These are phyloP conservation scores for Apocynum venetum DNA, from an alignment of 257 asterid genomes.

Conservation along the genomic window DNA sequence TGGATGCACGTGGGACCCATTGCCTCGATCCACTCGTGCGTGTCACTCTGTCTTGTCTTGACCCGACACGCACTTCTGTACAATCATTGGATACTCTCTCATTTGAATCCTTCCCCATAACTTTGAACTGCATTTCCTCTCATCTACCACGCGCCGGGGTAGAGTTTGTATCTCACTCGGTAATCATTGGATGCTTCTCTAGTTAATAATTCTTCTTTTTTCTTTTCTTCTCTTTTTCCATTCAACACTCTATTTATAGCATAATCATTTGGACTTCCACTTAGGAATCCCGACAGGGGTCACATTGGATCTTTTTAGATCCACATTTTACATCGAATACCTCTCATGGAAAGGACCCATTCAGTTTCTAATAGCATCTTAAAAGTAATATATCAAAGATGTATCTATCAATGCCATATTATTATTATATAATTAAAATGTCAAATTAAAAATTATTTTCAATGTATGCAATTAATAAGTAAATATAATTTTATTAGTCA, in stretches of 20 bases:
- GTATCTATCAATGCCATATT: too few relatives aligned
- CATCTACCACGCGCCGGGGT: background rate
- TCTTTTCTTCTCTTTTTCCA: background rate
- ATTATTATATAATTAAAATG: too few relatives aligned
- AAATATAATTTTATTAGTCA: too few relatives aligned
- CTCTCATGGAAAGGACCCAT: too few relatives aligned
- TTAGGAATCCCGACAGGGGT: background rate
- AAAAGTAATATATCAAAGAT: too few relatives aligned
- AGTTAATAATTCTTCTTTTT: background rate
- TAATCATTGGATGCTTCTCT: conserved; percentile 1
- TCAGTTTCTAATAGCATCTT: too few relatives aligned
- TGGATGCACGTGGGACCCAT: conserved; percentile 16
- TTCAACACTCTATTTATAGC: background rate
- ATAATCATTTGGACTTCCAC: background rate
- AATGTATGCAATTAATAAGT: too few relatives aligned
- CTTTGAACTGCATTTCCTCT: background rate
- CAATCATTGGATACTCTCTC: conserved; percentile 36
- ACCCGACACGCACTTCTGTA: conserved; percentile 29
- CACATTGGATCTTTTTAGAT: too few relatives aligned
- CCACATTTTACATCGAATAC: too few relatives aligned
- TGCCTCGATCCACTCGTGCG: conserved; percentile 26
- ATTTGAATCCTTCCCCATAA: conserved; percentile 9
- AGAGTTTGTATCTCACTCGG: background rate
- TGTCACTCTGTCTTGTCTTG: conserved; percentile 23
- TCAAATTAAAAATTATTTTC: too few relatives aligned